Evolutionary conservation across 306 rosid genomes (phyloP).

Genomic region (Mucuna pruriens): DNA sequence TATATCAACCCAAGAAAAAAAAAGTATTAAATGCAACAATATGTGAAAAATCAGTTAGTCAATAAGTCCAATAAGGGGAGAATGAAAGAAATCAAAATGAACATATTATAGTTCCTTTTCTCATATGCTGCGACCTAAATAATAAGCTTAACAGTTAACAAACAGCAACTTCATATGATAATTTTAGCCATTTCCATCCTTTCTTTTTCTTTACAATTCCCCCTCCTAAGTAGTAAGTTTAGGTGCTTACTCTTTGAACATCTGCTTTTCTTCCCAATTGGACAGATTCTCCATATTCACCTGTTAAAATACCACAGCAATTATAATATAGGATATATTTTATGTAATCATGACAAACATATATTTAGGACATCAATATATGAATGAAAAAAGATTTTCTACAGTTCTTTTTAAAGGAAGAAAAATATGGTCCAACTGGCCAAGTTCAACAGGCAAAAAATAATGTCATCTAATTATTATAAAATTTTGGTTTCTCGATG

Average conservation of each 20-base stretch:
- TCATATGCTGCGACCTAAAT: background rate
- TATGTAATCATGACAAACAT: slow-evolving; percentile 3
- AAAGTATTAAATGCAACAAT: slow-evolving; percentile 2
- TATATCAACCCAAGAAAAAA: background rate
- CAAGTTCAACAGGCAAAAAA: slow-evolving; percentile 16
- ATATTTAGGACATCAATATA: background rate
- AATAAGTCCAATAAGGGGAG: background rate
- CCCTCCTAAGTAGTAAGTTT: slow-evolving; percentile 4
- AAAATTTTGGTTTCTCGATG: background rate
- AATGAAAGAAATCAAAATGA: slow-evolving; percentile 10
- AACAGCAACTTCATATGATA: slow-evolving; percentile 6
- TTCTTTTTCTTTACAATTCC: background rate
- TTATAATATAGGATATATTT: slow-evolving; percentile 13
- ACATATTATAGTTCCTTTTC: background rate
- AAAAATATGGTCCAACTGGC: background rate
- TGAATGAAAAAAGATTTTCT: background rate
- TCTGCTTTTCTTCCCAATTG: slow-evolving; percentile 99
- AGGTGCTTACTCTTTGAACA: slow-evolving; percentile 83
- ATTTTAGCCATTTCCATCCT: no score
- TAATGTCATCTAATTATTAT: background rate
- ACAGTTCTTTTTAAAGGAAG: background rate
- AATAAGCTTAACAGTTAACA: slow-evolving; percentile 30
- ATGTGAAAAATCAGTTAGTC: background rate
- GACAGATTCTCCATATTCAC: slow-evolving; percentile 86
- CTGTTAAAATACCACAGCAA: slow-evolving; percentile 50